phyloP scores from a whole-genome alignment of 371 early-diverging fungal genomes.

The Entomophthora muscae region DNA sequence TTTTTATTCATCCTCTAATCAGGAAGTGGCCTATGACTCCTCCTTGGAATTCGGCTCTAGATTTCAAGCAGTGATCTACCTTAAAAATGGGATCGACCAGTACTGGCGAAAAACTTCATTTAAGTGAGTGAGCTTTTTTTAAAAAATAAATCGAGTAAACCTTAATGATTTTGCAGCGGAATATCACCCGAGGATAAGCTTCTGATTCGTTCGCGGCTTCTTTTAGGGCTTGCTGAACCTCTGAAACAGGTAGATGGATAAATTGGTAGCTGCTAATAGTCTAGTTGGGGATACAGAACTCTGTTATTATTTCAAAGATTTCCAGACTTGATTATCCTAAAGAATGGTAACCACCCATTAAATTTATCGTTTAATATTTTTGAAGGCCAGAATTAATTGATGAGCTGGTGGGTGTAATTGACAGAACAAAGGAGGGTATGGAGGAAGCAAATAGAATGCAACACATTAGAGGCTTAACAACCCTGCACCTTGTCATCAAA shows the following conservation, averaged over 20 bases:
- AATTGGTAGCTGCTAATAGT: not conserved
- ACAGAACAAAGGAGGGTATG: slow-evolving; percentile 21
- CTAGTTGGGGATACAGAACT: slow-evolving; percentile 53
- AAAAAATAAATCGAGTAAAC: not conserved
- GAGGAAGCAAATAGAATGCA: slow-evolving; percentile 20
- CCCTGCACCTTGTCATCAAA: slow-evolving; percentile 57
- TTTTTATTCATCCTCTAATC: too few species aligned
- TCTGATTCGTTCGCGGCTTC: not conserved
- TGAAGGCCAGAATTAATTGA: slow-evolving; percentile 51
- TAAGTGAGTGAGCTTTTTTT: slow-evolving; percentile 23
- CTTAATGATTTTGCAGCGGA: not conserved
- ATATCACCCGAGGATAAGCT: not conserved
- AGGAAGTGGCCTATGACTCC: slow-evolving; percentile 62
- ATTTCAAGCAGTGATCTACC: slow-evolving; percentile 53
- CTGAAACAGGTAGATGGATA: not conserved
- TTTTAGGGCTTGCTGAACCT: not conserved
- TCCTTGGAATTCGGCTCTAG: slow-evolving; percentile 42
- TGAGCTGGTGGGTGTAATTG: slow-evolving; percentile 35
- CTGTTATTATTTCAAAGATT: slow-evolving; percentile 55
- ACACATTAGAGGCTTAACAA: slow-evolving; percentile 54
- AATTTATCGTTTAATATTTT: not conserved
- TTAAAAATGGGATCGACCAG: slow-evolving; percentile 77
- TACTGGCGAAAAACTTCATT: slow-evolving; percentile 72
- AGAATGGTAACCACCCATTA: slow-evolving; percentile 36
- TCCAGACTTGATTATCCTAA: slow-evolving; percentile 62